phyloP scores from a whole-genome alignment of 345 rosid genomes.

The Rhizophora mangle region DNA sequence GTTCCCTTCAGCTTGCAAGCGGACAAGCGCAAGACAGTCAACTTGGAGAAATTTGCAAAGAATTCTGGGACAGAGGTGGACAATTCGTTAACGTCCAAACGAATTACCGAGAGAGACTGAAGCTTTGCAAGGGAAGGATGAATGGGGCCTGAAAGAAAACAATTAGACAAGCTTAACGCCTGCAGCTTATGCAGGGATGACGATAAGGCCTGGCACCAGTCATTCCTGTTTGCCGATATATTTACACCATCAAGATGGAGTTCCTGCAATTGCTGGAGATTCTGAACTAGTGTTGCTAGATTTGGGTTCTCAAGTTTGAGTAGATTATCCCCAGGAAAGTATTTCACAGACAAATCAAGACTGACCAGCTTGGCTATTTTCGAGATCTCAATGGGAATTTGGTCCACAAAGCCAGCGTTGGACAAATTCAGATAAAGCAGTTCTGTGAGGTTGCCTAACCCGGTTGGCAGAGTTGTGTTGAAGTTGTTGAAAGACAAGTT shows the following conservation, averaged over 20 bases:
- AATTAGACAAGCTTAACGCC: slow-evolving; percentile 29
- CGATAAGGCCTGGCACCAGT: slow-evolving; percentile 36
- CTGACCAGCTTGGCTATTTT: slow-evolving; percentile 20
- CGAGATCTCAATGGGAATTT: slow-evolving; percentile 11
- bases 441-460: background rate
- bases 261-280: slow-evolving; percentile 15
- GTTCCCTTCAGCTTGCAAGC: slow-evolving; percentile 3
- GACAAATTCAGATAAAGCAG: background rate
- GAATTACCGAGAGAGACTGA: slow-evolving; percentile 27
- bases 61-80: slow-evolving; percentile 27
- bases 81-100: slow-evolving; percentile 14
- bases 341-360: slow-evolving; percentile 27
- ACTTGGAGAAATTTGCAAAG: slow-evolving; percentile 19
- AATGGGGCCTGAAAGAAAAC: slow-evolving; percentile 30
- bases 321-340: background rate
- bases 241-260: slow-evolving; percentile 31
- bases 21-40: slow-evolving; percentile 19
- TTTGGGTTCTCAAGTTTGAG: slow-evolving; percentile 30
- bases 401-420: background rate
- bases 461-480: background rate
- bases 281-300: slow-evolving; percentile 18
- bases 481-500: slow-evolving; percentile 22
- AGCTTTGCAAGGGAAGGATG: slow-evolving; percentile 11
- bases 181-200: slow-evolving; percentile 11
- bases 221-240: slow-evolving; percentile 14